Base-by-base conservation (phyloP, 495 filamentous ascomycete genomes). In the Pyrenula massariospora region DNA sequence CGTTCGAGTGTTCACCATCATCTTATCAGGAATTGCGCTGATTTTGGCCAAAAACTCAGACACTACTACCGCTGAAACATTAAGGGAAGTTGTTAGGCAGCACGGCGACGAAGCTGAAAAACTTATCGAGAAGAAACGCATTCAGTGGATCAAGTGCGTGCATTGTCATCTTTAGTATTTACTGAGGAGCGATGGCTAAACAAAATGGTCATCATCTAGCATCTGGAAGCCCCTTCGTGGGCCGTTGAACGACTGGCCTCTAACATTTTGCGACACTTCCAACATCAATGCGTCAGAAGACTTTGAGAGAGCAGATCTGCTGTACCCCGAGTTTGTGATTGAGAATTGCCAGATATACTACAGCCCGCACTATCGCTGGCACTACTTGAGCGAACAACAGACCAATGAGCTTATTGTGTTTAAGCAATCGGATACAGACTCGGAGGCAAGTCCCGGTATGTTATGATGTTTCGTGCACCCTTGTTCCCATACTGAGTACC, bases 391-490 rank as follows among this genome's bases (percentile, higher is more conserved):
- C 12, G 42, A 59, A 24, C 65, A 70, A 54, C 55, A 54, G 48
- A 56, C 63, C 1, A 52, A 63, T 20, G 63, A 73, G 55, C 53
- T 64, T 22, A 22, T 67, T 5, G 54, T 71, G 2, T 70, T 72
- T 50, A 66, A 63, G 36, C 63, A 62, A 31, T 65, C 65, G 20
- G 68, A 70, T 54, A 42, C 31, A 42, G 31, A 42, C 31, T 42
- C 31, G 31, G 31, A 42, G 15, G 31, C 31, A 42, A 42, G 31
- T 42, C 31, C 31, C 15, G 31, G 31, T 42, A 42, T 42, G 31
- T 42, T 42, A 42, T 42, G 31, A 42, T 42, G 31, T 42, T 42
- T 42, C 31, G 31, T 42, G 31, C 31, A 42, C 31, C 15, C 31
- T 42, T 42, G 31, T 42, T 42, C 31, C 31, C 31, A 42, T 42